Evolutionary conservation across 1,139 yeast species (phyloP).

Genomic region (Geotrichum reessii): DNA sequence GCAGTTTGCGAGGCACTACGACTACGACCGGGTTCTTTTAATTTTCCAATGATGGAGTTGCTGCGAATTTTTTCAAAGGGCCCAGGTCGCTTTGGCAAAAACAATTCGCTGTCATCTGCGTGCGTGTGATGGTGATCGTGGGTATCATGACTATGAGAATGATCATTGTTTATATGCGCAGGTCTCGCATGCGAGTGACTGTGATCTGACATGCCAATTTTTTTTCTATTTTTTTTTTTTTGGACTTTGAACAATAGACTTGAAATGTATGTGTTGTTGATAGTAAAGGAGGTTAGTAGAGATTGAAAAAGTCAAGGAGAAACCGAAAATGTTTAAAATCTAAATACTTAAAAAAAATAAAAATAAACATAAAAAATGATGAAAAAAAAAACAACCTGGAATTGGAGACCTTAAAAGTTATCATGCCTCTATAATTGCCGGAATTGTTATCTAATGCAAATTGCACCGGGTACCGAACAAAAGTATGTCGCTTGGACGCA

Average conservation of each 20-base stretch:
- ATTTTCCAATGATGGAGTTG: slow-evolving; percentile 5
- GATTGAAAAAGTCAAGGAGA: background rate
- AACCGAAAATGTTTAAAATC: background rate
- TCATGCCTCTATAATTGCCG: background rate
- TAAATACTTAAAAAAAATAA: too few relatives aligned
- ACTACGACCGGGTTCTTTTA: slow-evolving; percentile 3
- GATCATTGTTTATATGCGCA: slow-evolving; percentile 2
- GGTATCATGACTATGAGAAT: background rate
- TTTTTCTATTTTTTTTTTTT: too few relatives aligned
- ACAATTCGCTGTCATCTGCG: background rate
- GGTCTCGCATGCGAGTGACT: background rate
- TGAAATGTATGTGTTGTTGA: background rate
- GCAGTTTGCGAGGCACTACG: slow-evolving; percentile 13
- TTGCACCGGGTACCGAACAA: too few relatives aligned
- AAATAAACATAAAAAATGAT: too few relatives aligned
- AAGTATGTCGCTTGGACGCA: too few relatives aligned
- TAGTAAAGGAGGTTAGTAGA: background rate
- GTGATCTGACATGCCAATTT: background rate
- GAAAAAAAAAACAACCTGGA: background rate
- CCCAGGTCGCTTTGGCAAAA: slow-evolving; percentile 7
- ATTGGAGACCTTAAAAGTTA: background rate
- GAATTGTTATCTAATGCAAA: background rate
- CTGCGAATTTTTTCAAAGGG: slow-evolving; percentile 16
- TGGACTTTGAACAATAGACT: background rate
- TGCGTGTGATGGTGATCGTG: background rate